phyloP scores from a whole-genome alignment of 2,329 filamentous ascomycete species.

The Xylaria sp. region DNA sequence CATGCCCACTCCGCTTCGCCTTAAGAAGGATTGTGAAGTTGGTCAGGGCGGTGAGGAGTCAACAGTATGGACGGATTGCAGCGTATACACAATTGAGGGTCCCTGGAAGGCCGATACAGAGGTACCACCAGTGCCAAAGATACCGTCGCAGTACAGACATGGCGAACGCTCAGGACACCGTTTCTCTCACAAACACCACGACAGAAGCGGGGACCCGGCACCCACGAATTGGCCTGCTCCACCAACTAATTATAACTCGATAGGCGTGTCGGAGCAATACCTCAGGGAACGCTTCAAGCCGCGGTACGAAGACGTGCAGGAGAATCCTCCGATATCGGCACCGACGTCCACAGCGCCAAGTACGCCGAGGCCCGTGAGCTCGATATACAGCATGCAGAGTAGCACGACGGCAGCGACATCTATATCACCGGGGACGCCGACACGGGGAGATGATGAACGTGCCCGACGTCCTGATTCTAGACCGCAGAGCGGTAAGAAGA shows the following conservation, averaged over 20 bases:
- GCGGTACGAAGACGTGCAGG: slow-evolving; percentile 10
- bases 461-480: no score
- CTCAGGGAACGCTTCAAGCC: slow-evolving; percentile 32
- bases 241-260: slow-evolving; percentile 15
- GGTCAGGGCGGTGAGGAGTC: neutral
- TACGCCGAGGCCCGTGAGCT: neutral
- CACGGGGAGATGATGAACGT: no score
- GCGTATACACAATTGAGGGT: slow-evolving; percentile 38
- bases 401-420: no score
- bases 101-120: neutral
- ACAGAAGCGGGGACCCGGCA: neutral
- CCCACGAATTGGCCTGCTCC: slow-evolving; percentile 36
- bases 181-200: neutral
- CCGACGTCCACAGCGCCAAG: neutral
- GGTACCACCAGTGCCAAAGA: slow-evolving; percentile 40
- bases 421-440: no score
- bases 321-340: neutral
- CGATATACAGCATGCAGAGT: neutral
- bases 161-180: no score
- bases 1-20: slow-evolving; percentile 36
- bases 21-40: slow-evolving; percentile 30
- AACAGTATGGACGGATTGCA: slow-evolving; percentile 43
- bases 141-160: slow-evolving; percentile 37
- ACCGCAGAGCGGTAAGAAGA: no score
- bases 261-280: slow-evolving; percentile 32